Evolutionary conservation across 345 rosid species (phyloP).

Genomic region (Ailanthus altissimus): DNA sequence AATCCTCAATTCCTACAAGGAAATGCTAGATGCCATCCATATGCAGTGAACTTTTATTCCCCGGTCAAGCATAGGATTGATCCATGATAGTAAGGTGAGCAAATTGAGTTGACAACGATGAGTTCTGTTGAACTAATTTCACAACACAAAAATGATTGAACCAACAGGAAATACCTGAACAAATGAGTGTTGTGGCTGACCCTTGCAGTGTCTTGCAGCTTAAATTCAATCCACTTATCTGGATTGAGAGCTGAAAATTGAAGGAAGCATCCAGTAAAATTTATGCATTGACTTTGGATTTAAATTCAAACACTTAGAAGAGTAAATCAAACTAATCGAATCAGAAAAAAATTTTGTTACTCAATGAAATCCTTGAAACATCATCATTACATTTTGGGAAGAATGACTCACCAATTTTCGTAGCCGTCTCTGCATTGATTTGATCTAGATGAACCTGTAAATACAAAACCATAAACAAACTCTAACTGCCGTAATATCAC

Average conservation of each 20-base stretch:
- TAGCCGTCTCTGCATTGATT: slow-evolving; percentile 53
- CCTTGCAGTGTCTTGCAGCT: slow-evolving; percentile 88
- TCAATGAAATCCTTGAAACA: neutral
- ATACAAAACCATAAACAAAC: slow-evolving; percentile 9
- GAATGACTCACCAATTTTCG: slow-evolving; percentile 56
- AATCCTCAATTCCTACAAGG: neutral
- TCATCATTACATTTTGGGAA: neutral
- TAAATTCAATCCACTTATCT: slow-evolving; percentile 90
- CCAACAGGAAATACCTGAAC: slow-evolving; percentile 58
- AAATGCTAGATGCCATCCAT: neutral
- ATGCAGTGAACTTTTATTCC: neutral
- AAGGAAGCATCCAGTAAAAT: slow-evolving; percentile 17
- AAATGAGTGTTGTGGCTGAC: slow-evolving; percentile 90
- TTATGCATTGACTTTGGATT: neutral
- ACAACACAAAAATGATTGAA: neutral
- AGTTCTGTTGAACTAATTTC: neutral
- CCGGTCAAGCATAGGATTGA: neutral
- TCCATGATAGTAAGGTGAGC: neutral
- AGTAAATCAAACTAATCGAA: neutral
- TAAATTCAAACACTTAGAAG: neutral
- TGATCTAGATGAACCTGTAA: slow-evolving; percentile 74
- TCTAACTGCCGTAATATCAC: neutral
- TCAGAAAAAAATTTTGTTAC: neutral
- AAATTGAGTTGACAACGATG: neutral
- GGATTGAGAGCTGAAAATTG: slow-evolving; percentile 72